These are phyloP conservation scores for Tympanopsis confertula DNA, from an alignment of 2,329 filamentous ascomycete species.

Conservation along the genomic window DNA sequence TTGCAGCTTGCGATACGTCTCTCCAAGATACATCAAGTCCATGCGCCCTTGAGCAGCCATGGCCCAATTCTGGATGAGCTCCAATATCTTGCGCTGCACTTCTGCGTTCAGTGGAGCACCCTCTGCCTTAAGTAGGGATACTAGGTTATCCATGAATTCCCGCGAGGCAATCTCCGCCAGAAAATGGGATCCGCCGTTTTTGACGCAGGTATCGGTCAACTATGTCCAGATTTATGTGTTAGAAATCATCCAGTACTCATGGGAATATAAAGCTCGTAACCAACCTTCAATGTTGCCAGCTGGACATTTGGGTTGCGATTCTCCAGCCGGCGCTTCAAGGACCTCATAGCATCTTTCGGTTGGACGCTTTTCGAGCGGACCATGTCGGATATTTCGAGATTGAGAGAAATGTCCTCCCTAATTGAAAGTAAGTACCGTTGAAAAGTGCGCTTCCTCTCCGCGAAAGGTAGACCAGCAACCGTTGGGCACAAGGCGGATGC, in stretches of 20 bases:
- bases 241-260: no score
- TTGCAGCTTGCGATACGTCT: slow-evolving; percentile 75
- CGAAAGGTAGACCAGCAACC: no score
- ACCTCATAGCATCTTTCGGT: slow-evolving; percentile 96
- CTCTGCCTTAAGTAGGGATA: slow-evolving; percentile 75
- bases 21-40: slow-evolving; percentile 74
- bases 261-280: slow-evolving; percentile 10
- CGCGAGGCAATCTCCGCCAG: slow-evolving; percentile 87
- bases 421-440: neutral
- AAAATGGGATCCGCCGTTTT: slow-evolving; percentile 94
- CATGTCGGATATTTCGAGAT: slow-evolving; percentile 94
- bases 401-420: slow-evolving; percentile 91
- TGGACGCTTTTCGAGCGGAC: slow-evolving; percentile 96
- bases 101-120: slow-evolving; percentile 71
- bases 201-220: slow-evolving; percentile 96
- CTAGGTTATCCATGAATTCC: slow-evolving; percentile 96
- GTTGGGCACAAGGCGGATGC: no score
- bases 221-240: slow-evolving; percentile 12
- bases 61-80: slow-evolving; percentile 89
- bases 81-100: slow-evolving; percentile 81
- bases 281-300: slow-evolving; percentile 81
- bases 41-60: slow-evolving; percentile 74
- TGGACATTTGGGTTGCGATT: slow-evolving; percentile 98
- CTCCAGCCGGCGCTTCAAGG: slow-evolving; percentile 83
- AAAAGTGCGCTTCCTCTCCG: no score